Base-by-base conservation (phyloP, 768 basidiomycete genomes). In the Podaxis sp. region DNA sequence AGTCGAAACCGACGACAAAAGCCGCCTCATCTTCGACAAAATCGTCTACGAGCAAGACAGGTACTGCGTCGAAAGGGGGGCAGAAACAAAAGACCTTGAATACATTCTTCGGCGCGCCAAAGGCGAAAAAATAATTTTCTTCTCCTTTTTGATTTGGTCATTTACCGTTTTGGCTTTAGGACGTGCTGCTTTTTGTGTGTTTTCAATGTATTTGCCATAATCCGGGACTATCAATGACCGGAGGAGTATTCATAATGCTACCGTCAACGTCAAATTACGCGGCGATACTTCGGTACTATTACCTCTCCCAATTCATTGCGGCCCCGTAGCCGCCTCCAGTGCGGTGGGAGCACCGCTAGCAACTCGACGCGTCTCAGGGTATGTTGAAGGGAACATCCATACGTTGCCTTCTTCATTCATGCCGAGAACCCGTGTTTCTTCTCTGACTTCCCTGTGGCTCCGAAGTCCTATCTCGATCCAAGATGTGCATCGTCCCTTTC, bases 31-130 rank as follows among this genome's bases (percentile, higher is more conserved):
- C 59, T 19, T 53, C 40, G 59, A 30, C 52, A 6, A 61, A 46
- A 38, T 5, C 49, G 22, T 44, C 61, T 54, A 54, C 53, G 11
- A 57, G 24, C 36, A 48, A 15, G 36, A 17, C 53, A n/a, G 36
- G 40, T 12, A 30, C 49, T 11, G 40, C 36, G 36, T 1, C 60
- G 36, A 63, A 51, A 48, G 54, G 55, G 4, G 61, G 22, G 9
- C 61, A 51, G 54, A 63, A 63, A 46, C 61, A 63, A 22, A 57
- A 57, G 49, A 59, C 57, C n/a, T 33, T 58, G 30, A 48, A 46
- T 39, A 59, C 51, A 6, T 64, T 67, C 48, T 67, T 67, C 52
- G 63, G 64, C 22, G 54, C 51, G 17, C 64, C 64, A 46, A 67
- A 60, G 30, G 26, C 61, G 19, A 63, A 60, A 49, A 61, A 63